Conservation (phyloP, 78 protist species). For the Dictyostelium purpureum region DNA sequence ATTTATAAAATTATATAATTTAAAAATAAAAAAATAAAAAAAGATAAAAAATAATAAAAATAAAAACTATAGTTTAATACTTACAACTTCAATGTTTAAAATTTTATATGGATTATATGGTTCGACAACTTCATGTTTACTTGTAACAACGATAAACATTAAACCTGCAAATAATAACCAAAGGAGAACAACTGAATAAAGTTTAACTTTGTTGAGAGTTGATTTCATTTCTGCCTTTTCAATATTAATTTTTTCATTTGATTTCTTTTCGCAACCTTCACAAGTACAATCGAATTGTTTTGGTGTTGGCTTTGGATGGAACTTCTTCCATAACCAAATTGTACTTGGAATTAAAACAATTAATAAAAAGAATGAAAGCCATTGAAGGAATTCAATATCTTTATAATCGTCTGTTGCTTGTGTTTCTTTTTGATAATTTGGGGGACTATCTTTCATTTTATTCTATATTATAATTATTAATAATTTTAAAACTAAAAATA, state of each 20-base stretch:
- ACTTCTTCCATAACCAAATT: slow-evolving; percentile 12
- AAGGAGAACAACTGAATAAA: not conserved
- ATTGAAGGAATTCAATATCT: slow-evolving; percentile 44
- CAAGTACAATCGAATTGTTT: slow-evolving; percentile 21
- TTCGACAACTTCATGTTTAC: not conserved
- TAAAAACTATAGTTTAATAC: not conserved
- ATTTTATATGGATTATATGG: slow-evolving; percentile 62
- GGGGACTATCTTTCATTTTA: slow-evolving; percentile 10
- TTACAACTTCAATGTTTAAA: slow-evolving; percentile 8
- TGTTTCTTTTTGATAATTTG: slow-evolving; percentile 32
- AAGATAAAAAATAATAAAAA: not conserved
- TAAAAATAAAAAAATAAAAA: not conserved
- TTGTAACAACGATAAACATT: not conserved
- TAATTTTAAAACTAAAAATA: not conserved
- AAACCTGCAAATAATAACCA: not conserved
- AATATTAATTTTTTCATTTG: not conserved
- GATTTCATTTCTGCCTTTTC: not conserved
- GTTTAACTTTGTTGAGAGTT: not conserved
- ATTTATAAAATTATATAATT: not conserved
- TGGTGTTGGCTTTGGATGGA: not conserved
- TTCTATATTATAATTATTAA: not conserved
- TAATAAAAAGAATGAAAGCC: slow-evolving; percentile 21
- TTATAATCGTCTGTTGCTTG: slow-evolving; percentile 40
- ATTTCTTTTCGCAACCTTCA: slow-evolving; percentile 27
- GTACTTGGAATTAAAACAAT: slow-evolving; percentile 39